phyloP scores from a whole-genome alignment of 2,329 filamentous ascomycete species.

The Colletotrichum sp. region DNA sequence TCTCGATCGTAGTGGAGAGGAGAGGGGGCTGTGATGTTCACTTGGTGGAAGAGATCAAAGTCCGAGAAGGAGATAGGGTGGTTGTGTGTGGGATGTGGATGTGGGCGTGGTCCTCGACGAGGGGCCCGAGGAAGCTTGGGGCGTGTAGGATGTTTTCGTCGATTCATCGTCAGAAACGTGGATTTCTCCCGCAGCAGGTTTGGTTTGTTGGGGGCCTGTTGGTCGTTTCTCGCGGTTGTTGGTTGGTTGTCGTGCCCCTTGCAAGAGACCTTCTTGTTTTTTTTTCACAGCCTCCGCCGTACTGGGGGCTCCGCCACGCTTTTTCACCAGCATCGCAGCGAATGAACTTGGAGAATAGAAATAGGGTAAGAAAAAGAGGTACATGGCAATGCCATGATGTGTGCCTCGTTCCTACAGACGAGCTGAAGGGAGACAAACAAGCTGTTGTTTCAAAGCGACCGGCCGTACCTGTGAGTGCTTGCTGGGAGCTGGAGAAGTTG shows the following conservation, averaged over 20 bases:
- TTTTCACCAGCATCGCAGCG: not conserved
- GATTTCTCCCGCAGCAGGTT: not conserved
- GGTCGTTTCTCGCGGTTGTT: not conserved
- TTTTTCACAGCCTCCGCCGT: constrained; percentile 12
- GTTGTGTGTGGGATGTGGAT: not conserved
- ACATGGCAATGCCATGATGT: not conserved
- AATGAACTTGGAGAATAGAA: not conserved
- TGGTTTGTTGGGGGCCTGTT: not conserved
- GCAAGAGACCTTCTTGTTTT: not conserved
- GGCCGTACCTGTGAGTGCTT: not conserved
- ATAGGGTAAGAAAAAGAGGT: not conserved
- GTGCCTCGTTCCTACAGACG: constrained; percentile 4
- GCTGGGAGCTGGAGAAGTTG: not conserved
- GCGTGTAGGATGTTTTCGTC: not conserved
- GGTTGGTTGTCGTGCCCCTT: not conserved
- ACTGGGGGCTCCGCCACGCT: not conserved
- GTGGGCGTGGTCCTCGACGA: not conserved
- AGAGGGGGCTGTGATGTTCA: not conserved
- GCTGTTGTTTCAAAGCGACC: not conserved
- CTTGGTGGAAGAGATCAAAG: not conserved
- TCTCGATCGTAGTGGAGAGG: not conserved
- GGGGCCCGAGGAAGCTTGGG: not conserved
- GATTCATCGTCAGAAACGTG: not conserved
- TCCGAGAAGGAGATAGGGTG: not conserved
- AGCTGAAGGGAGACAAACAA: not conserved